These are phyloP conservation scores for Coemansia sp. DNA, from an alignment of 192 early-diverging fungal species.

Conservation along the genomic window DNA sequence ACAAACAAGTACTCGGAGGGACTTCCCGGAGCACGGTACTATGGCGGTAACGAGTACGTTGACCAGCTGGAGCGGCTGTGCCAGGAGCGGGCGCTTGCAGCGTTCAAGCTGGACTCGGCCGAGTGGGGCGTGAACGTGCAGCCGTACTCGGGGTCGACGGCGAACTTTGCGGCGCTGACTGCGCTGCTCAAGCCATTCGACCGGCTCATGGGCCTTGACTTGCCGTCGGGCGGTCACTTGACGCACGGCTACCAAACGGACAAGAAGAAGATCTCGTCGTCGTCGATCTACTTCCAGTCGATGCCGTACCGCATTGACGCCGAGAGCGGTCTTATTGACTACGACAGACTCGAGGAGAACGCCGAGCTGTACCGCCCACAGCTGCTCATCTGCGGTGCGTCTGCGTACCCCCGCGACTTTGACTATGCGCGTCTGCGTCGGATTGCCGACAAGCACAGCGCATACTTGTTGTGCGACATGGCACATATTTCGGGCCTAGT, in stretches of 20 bases:
- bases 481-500: conserved; percentile 98
- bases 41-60: conserved; percentile 98
- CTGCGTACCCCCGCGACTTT: conserved; percentile 98
- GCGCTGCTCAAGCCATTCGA: conserved; percentile 95
- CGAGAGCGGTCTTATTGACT: conserved; percentile 89
- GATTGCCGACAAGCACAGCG: conserved; percentile 94
- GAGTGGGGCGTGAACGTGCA: conserved; percentile 99
- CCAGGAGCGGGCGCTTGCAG: conserved; percentile 90
- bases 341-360: conserved; percentile 91
- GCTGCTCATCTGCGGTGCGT: conserved; percentile 98
- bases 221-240: conserved; percentile 99
- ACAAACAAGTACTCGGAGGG: conserved; percentile 99
- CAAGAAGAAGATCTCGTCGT: conserved; percentile 99
- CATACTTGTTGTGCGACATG: conserved; percentile 98
- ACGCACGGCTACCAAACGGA: conserved; percentile 99
- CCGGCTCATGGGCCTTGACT: conserved; percentile 98
- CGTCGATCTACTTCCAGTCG: conserved; percentile 99
- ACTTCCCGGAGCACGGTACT: conserved; percentile 98
- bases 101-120: conserved; percentile 81
- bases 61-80: conserved; percentile 96
- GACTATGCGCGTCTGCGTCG: conserved; percentile 96
- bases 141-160: conserved; percentile 98
- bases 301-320: conserved; percentile 96
- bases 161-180: conserved; percentile 98
- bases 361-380: conserved; percentile 95